These are phyloP conservation scores for Podochytrium sp. DNA, from an alignment of 192 early-diverging fungal species.

Conservation along the genomic window DNA sequence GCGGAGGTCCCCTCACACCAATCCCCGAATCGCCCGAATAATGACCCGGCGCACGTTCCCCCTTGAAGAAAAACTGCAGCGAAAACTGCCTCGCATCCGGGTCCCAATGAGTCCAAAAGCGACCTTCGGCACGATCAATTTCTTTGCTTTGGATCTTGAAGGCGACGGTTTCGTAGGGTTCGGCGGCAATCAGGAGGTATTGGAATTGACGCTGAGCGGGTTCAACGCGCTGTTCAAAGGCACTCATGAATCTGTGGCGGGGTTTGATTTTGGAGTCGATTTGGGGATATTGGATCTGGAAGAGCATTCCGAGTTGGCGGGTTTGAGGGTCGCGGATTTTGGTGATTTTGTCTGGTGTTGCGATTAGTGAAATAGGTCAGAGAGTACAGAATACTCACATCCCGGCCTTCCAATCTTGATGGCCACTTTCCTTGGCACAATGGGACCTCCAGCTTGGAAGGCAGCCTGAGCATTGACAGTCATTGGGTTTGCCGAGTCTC, in stretches of 20 bases:
- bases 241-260: constrained; percentile 93
- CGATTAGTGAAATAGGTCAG: background rate
- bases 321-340: constrained; percentile 89
- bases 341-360: constrained; percentile 73
- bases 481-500: constrained; percentile 32
- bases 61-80: constrained; percentile 92
- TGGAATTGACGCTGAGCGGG: constrained; percentile 85
- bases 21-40: background rate
- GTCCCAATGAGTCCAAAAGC: constrained; percentile 96
- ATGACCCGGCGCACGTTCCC: constrained; percentile 28
- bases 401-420: constrained; percentile 97
- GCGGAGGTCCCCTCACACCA: background rate
- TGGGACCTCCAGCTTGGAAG: constrained; percentile 32
- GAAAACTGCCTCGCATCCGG: constrained; percentile 83
- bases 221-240: constrained; percentile 93
- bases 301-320: constrained; percentile 85
- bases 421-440: constrained; percentile 67
- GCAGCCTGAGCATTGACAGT: constrained; percentile 28
- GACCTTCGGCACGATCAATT: constrained; percentile 84
- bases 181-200: constrained; percentile 93
- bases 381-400: constrained; percentile 40
- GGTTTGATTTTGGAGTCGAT: constrained; percentile 81
- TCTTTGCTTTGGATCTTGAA: constrained; percentile 95
- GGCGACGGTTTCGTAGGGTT: constrained; percentile 92
- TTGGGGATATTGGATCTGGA: constrained; percentile 95